Conservation (phyloP, 2,329 filamentous ascomycete genomes). For the Lasiodiplodia theobromae region DNA sequence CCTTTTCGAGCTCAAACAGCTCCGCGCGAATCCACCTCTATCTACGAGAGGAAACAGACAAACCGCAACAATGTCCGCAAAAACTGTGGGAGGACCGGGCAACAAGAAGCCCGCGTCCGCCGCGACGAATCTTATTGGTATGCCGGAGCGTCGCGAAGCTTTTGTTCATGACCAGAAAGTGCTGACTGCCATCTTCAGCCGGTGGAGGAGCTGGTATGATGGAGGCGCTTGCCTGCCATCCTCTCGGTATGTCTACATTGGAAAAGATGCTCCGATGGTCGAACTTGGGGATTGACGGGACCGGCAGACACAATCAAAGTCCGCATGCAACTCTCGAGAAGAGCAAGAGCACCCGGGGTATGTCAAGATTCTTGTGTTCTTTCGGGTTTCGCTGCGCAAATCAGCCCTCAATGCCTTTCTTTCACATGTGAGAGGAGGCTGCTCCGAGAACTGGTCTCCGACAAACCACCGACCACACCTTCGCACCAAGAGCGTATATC, state of each 20-base stretch:
- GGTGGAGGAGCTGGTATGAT: constrained; percentile 99
- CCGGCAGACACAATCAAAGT: constrained; percentile 95
- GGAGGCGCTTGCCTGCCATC: constrained; percentile 96
- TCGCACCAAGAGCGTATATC: background rate
- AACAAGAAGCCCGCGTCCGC: constrained; percentile 82
- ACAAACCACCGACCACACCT: background rate
- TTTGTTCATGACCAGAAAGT: background rate
- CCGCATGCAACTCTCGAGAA: constrained; percentile 95
- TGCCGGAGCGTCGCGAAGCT: constrained; percentile 39
- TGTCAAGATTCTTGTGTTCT: constrained; percentile 38
- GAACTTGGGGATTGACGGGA: constrained; percentile 34
- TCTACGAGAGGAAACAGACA: background rate
- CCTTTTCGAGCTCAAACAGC: constrained; percentile 1
- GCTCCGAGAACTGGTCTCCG: background rate
- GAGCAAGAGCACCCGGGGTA: constrained; percentile 81
- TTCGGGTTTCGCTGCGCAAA: background rate
- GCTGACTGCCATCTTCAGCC: constrained; percentile 60
- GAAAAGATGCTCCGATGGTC: no score
- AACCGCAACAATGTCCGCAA: constrained; percentile 62
- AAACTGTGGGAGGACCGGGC: constrained; percentile 62
- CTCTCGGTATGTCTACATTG: constrained; percentile 70
- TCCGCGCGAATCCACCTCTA: background rate
- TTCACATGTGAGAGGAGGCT: background rate
- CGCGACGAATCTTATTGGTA: constrained; percentile 91
- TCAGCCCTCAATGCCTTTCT: background rate